Evolutionary conservation across 2,329 filamentous ascomycete genomes (phyloP).

Genomic region (Eurotiales sp.): DNA sequence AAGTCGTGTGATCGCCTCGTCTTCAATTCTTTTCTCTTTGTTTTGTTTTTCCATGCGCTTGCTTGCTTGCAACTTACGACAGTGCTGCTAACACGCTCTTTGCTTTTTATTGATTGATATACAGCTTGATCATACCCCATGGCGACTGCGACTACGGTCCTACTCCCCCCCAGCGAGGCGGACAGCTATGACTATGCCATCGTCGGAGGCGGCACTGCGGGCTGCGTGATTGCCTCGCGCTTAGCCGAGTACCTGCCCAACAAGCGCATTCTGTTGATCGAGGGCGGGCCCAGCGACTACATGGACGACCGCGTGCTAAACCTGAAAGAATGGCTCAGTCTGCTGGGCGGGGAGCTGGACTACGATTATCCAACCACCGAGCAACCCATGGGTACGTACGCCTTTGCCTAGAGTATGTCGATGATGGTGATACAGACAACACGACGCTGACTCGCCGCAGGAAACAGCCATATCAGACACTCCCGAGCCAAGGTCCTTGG

Average conservation of each 20-base stretch:
- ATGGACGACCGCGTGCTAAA: constrained; percentile 83
- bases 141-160: constrained; percentile 60
- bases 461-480: constrained; percentile 88
- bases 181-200: constrained; percentile 79
- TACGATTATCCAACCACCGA: constrained; percentile 88
- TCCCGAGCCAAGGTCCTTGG: constrained; percentile 89
- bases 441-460: constrained; percentile 40
- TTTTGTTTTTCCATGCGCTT: background rate
- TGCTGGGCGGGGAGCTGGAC: constrained; percentile 83
- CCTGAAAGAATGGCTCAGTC: constrained; percentile 78
- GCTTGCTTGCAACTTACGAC: no score
- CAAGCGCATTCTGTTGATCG: constrained; percentile 77
- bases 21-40: background rate
- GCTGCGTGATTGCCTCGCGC: constrained; percentile 77
- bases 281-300: constrained; percentile 85
- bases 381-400: constrained; percentile 67
- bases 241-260: constrained; percentile 79
- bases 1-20: background rate
- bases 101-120: no score
- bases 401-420: background rate
- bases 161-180: constrained; percentile 60
- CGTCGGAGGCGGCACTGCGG: constrained; percentile 80
- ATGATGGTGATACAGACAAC: constrained; percentile 1
- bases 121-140: background rate
- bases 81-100: no score